These are phyloP conservation scores for Lentinula raphanica DNA, from an alignment of 768 basidiomycete species.

Conservation along the genomic window DNA sequence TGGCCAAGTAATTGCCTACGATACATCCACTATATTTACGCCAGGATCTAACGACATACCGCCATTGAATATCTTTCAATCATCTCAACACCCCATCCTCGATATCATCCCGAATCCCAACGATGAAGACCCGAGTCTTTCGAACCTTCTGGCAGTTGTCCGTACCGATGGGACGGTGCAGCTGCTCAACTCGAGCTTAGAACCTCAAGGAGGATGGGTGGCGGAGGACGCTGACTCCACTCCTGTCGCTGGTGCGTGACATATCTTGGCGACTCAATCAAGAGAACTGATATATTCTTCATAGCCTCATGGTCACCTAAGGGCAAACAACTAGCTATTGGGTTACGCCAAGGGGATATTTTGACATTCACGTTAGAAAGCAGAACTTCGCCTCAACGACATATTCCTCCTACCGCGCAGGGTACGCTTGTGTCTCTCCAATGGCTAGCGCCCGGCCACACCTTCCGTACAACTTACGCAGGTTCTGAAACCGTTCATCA, in stretches of 20 bases:
- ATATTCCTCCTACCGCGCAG: slow-evolving; percentile 54
- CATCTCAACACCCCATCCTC: slow-evolving; percentile 38
- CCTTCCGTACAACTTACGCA: slow-evolving; percentile 63
- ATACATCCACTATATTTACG: slow-evolving; percentile 48
- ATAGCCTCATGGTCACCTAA: slow-evolving; percentile 83
- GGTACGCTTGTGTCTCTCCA: slow-evolving; percentile 46
- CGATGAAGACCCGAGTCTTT: slow-evolving; percentile 37
- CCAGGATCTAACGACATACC: slow-evolving; percentile 34
- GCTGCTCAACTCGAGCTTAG: slow-evolving; percentile 51
- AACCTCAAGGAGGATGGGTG: slow-evolving; percentile 53
- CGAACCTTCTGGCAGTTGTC: slow-evolving; percentile 57
- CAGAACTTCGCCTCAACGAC: slow-evolving; percentile 48
- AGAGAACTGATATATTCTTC: slow-evolving; percentile 9
- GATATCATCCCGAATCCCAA: slow-evolving; percentile 67
- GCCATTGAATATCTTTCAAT: slow-evolving; percentile 46
- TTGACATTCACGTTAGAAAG: slow-evolving; percentile 58
- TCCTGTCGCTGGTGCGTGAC: slow-evolving; percentile 55
- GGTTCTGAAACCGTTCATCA: slow-evolving; percentile 34
- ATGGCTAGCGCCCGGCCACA: slow-evolving; percentile 66
- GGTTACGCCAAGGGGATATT: slow-evolving; percentile 64
- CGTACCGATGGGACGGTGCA: slow-evolving; percentile 46
- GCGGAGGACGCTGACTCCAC: slow-evolving; percentile 40
- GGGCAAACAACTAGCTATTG: slow-evolving; percentile 79
- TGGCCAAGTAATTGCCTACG: slow-evolving; percentile 58
- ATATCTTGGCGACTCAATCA: background rate